Evolutionary conservation across 768 basidiomycete genomes (phyloP), one percentile per base, ranked within the genome.

Genomic region (Leccinum imitatum): DNA sequence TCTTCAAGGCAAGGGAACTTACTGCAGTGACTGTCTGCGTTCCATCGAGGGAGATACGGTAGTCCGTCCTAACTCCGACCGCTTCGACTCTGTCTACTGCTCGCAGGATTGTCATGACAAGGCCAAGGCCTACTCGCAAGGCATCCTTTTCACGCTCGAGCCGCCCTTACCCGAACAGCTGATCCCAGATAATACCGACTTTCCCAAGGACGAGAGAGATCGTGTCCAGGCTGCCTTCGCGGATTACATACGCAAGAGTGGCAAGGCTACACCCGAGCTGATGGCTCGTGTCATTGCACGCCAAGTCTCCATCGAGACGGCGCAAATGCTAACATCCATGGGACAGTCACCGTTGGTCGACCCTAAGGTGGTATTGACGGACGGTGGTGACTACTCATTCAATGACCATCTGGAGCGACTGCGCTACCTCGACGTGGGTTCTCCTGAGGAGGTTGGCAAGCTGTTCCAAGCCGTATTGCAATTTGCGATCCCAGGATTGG

Each of bases 361-460:
- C 35, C 63, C 59, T 47, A 67, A 65, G 41, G 61, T 63, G 15
- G 67, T 66, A 25, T 67, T 76, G 48, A 70, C 83, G 2, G 83
- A 82, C 15, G 70, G 69, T 46, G 76, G 75, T 1, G 81, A 83
- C 15, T 93, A 92, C 69, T 75, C 79, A 25, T 76, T 93, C 51
- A 84, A 82, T 39, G 91, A 94, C 65, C 90, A 94, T 67, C 72
- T 91, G 13, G 92, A 93, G 65, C 79, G 91, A 27, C 73, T 92
- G 65, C 80, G 89, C 56, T 91, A 81, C 68, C 72, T 90, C 23
- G 86, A 90, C 47, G 67, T 84, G n/a, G 64, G 70, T 13, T 75
- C 82, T 2, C 69, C 79, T 15, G 73, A 78, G 23, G 79, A 83
- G 51, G 87, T 87, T 62, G 70, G 77, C 19, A 70, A 77, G 23